Evolutionary conservation across 345 rosid genomes (phyloP).

Genomic region (Aquilaria malaccensis): DNA sequence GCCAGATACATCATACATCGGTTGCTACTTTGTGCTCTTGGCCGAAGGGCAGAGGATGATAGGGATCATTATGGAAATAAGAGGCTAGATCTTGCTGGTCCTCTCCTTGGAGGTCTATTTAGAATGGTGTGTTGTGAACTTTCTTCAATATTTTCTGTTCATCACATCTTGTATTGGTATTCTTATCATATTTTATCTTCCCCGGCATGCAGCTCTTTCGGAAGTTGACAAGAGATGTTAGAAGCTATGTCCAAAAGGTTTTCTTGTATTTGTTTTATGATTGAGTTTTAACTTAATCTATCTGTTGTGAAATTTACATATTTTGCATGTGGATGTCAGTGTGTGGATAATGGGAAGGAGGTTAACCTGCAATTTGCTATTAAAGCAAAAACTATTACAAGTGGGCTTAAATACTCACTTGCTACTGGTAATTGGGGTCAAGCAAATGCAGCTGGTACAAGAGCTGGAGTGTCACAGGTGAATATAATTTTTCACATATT

Average conservation of each 20-base stretch:
- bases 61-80: constrained; percentile 99
- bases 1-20: constrained; percentile 86
- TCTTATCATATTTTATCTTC: constrained; percentile 6
- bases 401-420: constrained; percentile 95
- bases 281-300: constrained; percentile 6
- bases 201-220: constrained; percentile 68
- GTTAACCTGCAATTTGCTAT: constrained; percentile 94
- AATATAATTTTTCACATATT: constrained; percentile 4
- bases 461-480: constrained; percentile 99
- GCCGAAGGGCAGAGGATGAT: constrained; percentile 94
- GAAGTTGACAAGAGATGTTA: constrained; percentile 91
- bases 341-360: constrained; percentile 96
- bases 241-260: constrained; percentile 96
- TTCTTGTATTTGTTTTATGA: constrained; percentile 5
- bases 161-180: not conserved
- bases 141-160: not conserved
- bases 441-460: constrained; percentile 98
- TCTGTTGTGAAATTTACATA: constrained; percentile 12
- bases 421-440: constrained; percentile 99
- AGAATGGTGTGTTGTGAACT: constrained; percentile 63
- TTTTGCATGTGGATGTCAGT: constrained; percentile 36
- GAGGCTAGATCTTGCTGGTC: constrained; percentile 99
- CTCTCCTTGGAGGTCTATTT: constrained; percentile 93
- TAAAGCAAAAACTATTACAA: constrained; percentile 95
- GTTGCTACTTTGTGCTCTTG: constrained; percentile 86